A percentile compares a stretch with the other conserved stretches of the same genome.
phyloP scores from a whole-genome alignment of 2,329 filamentous ascomycete species.

The Xylariaceae sp. region DNA sequence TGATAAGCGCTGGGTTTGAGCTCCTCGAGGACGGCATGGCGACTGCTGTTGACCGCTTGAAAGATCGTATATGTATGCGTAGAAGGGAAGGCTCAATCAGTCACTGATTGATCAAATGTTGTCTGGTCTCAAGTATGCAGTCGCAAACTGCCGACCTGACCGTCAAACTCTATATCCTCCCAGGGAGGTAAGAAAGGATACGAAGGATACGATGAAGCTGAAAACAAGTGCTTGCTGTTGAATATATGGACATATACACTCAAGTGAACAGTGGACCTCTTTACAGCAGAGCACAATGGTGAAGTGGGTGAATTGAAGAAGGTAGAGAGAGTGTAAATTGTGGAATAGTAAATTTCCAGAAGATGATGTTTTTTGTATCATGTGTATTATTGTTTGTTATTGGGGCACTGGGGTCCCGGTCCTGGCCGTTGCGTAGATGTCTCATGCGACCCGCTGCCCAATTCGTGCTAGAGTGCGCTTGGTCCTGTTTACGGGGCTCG shows the following conservation, averaged over 20 bases:
- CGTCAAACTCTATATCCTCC: constrained; percentile 1
- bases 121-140: constrained; percentile 2
- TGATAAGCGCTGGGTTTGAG: constrained; percentile 81
- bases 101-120: not conserved
- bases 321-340: constrained; percentile 18
- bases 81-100: constrained; percentile 9
- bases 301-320: constrained; percentile 5
- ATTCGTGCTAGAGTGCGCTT: constrained; percentile 23
- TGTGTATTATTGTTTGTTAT: constrained; percentile 43
- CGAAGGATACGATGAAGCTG: not conserved
- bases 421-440: constrained; percentile 34
- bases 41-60: constrained; percentile 29
- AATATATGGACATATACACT: not conserved
- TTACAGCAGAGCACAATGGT: not conserved
- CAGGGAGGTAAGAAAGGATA: constrained; percentile 4
- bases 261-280: not conserved
- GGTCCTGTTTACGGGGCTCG: constrained; percentile 31
- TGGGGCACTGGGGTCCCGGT: constrained; percentile 27
- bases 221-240: not conserved
- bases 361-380: constrained; percentile 42
- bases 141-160: not conserved
- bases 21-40: constrained; percentile 58
- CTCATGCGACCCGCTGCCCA: constrained; percentile 35
- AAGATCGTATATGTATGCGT: constrained; percentile 4
- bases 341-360: constrained; percentile 22